Evolutionary conservation across 176 grass and related monocot genomes (phyloP).

Genomic region (Bromus sterilis): DNA sequence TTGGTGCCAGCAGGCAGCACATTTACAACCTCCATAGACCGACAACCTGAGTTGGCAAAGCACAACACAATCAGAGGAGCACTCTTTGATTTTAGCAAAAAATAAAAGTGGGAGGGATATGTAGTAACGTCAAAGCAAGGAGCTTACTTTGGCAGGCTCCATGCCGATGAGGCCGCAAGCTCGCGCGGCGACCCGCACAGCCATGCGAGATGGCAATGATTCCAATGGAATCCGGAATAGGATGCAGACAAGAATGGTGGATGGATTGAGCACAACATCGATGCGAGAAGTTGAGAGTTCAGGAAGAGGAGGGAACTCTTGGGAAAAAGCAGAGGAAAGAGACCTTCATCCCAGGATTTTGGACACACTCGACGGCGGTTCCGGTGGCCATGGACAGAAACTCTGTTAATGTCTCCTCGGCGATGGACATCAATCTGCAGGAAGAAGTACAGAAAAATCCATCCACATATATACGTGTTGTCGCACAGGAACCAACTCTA

Average conservation of each 20-base stretch:
- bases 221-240: slow-evolving; percentile 99
- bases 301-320: not conserved
- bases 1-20: slow-evolving; percentile 63
- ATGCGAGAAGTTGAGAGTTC: not conserved
- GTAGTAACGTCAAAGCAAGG: not conserved
- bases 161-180: slow-evolving; percentile 93
- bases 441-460: not conserved
- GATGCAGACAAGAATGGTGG: slow-evolving; percentile 39
- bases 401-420: slow-evolving; percentile 69
- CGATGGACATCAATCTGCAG: slow-evolving; percentile 59
- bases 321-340: not conserved
- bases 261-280: not conserved
- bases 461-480: not conserved
- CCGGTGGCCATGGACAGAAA: slow-evolving; percentile 88
- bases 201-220: slow-evolving; percentile 97
- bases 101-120: not conserved
- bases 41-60: slow-evolving; percentile 49
- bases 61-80: not conserved
- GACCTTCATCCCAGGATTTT: slow-evolving; percentile 93
- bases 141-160: slow-evolving; percentile 77
- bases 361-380: slow-evolving; percentile 80
- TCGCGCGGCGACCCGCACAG: slow-evolving; percentile 81
- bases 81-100: not conserved
- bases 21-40: slow-evolving; percentile 75
- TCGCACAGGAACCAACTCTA: not conserved